phyloP scores from a whole-genome alignment of 352 stramenopile species.

The Aphanomyces cochlioides region DNA sequence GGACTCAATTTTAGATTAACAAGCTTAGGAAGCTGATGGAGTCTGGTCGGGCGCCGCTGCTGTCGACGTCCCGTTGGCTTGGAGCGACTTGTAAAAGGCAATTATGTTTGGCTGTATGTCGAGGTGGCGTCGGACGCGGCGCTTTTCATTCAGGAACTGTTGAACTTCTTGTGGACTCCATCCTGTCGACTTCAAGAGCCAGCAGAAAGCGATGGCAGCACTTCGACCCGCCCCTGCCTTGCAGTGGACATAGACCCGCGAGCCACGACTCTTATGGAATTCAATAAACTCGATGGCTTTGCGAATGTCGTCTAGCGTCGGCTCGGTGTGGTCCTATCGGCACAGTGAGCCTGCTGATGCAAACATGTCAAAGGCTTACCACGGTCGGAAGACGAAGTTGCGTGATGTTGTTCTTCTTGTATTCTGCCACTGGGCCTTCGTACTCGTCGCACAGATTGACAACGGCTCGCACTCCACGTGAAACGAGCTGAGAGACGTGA shows the following conservation, averaged over 20 bases:
- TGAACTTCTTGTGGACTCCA: conserved; percentile 82
- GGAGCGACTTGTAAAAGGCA: conserved; percentile 66
- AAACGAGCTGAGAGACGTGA: conserved; percentile 77
- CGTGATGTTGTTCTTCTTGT: conserved; percentile 84
- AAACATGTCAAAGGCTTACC: conserved; percentile 47
- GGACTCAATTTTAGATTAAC: too few species aligned
- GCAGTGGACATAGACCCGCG: conserved; percentile 95
- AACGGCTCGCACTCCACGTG: conserved; percentile 83
- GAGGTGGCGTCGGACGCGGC: conserved; percentile 85
- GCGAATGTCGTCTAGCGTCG: conserved; percentile 59
- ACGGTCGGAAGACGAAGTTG: conserved; percentile 89
- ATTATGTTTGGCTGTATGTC: conserved; percentile 86
- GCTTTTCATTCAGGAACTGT: conserved; percentile 81
- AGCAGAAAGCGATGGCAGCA: conserved; percentile 89
- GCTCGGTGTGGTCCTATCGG: conserved; percentile 74
- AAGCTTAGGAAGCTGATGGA: too few species aligned
- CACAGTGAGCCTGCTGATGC: background rate
- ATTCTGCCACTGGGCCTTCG: conserved; percentile 77
- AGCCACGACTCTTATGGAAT: conserved; percentile 74
- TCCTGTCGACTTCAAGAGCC: conserved; percentile 71
- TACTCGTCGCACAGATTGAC: conserved; percentile 98
- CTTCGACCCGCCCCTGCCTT: conserved; percentile 93
- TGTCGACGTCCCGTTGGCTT: conserved; percentile 1
- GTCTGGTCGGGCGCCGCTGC: too few species aligned
- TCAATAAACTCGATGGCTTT: conserved; percentile 86